phyloP scores from a whole-genome alignment of 306 rosid genomes.

The Comarum palustre region DNA sequence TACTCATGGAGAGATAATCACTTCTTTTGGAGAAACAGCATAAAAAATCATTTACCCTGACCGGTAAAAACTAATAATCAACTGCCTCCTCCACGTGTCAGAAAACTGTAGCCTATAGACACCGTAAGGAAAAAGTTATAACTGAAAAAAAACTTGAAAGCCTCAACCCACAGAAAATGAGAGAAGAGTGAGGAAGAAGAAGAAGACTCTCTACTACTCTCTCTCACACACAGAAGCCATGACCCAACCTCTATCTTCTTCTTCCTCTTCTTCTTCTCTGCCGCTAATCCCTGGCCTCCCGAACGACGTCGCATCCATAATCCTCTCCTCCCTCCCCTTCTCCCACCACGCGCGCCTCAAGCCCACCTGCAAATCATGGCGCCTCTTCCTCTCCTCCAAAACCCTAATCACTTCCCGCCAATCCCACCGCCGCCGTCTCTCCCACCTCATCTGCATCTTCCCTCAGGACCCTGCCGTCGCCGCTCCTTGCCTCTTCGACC shows the following conservation, averaged over 20 bases:
- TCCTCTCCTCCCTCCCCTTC: conserved; percentile 58
- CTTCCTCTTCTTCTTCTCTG: background rate
- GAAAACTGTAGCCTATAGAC: background rate
- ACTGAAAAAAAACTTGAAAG: no score
- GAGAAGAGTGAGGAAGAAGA: background rate
- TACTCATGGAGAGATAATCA: no score
- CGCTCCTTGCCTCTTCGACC: conserved; percentile 73
- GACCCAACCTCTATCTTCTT: conserved; percentile 2
- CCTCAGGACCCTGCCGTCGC: conserved; percentile 65
- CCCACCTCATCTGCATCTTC: conserved; percentile 69
- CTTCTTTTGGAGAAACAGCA: no score
- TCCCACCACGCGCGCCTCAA: conserved; percentile 62
- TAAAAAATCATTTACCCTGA: no score
- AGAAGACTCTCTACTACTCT: background rate
- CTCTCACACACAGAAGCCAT: background rate
- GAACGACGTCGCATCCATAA: conserved; percentile 52
- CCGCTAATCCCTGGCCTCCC: conserved; percentile 70
- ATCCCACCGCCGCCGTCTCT: conserved; percentile 23
- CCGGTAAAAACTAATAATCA: background rate
- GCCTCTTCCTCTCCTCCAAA: conserved; percentile 49
- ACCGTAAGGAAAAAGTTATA: background rate
- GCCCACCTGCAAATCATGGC: conserved; percentile 70
- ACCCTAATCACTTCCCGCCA: conserved; percentile 46
- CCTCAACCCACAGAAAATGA: background rate
- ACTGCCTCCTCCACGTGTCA: conserved; percentile 9